phyloP scores from a whole-genome alignment of 2,329 filamentous ascomycete species.

The Neocatenulostroma microsporum region DNA sequence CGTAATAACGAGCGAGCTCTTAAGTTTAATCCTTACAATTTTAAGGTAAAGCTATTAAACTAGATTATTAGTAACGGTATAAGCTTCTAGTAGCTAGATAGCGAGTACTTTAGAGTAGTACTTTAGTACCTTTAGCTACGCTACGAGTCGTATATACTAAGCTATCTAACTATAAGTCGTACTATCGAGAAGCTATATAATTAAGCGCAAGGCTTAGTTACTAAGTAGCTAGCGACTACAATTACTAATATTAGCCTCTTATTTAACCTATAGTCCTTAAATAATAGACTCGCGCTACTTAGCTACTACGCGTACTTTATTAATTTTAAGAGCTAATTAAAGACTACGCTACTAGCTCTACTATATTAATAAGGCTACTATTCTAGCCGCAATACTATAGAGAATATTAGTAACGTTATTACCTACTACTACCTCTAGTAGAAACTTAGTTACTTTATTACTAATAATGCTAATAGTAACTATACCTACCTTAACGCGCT shows the following conservation, averaged over 20 bases:
- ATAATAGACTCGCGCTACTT: conserved; percentile 10
- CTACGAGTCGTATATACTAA: conserved; percentile 4
- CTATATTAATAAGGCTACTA: conserved; percentile 8
- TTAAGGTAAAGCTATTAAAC: conserved; percentile 2
- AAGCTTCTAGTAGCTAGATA: background rate
- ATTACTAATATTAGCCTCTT: conserved; percentile 8
- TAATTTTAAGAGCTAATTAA: conserved; percentile 5
- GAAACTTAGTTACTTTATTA: conserved; percentile 13
- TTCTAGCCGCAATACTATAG: conserved; percentile 6
- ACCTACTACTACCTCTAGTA: conserved; percentile 5
- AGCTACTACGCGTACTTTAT: conserved; percentile 14
- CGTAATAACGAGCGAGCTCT: background rate
- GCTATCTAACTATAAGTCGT: conserved; percentile 4
- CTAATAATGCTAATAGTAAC: conserved; percentile 16
- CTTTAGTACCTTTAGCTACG: conserved; percentile 6
- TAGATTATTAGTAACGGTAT: conserved; percentile 1
- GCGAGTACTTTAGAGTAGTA: conserved; percentile 2
- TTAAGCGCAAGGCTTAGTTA: conserved; percentile 3
- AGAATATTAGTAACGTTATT: conserved; percentile 7
- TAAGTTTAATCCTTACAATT: background rate
- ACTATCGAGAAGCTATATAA: conserved; percentile 4
- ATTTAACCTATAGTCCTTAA: conserved; percentile 17
- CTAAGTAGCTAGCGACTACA: conserved; percentile 2
- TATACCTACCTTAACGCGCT: conserved; percentile 5
- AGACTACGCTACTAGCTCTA: conserved; percentile 10